These are phyloP conservation scores for Litchi chinensis DNA, from an alignment of 345 rosid genomes.

Conservation along the genomic window DNA sequence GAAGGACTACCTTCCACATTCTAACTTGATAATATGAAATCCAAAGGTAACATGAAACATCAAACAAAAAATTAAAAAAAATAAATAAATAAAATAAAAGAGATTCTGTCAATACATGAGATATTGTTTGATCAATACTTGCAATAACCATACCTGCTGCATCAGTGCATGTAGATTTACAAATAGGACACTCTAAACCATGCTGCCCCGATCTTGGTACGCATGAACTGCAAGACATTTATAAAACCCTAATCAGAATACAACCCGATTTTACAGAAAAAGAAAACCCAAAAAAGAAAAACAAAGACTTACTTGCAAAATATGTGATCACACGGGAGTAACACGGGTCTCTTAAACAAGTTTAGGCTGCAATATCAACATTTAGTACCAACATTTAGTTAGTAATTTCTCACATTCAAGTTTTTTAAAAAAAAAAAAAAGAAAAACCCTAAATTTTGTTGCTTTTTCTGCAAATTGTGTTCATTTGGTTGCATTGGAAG, in stretches of 20 bases:
- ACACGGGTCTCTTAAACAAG: conserved; percentile 55
- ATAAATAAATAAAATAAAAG: not conserved
- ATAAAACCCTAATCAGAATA: not conserved
- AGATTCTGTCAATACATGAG: not conserved
- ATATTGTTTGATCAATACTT: not conserved
- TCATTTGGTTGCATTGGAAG: not conserved
- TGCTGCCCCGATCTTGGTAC: conserved; percentile 34
- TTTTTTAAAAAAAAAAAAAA: not conserved
- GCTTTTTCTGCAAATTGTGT: not conserved
- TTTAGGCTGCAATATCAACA: conserved; percentile 49
- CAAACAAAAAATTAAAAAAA: not conserved
- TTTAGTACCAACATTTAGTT: not conserved
- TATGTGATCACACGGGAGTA: conserved; percentile 84
- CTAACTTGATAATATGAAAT: not conserved
- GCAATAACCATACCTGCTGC: conserved; percentile 39
- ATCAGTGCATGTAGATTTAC: conserved; percentile 43
- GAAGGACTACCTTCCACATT: too few species aligned
- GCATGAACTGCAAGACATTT: conserved; percentile 54
- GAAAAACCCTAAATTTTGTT: not conserved
- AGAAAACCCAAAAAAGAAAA: not conserved
- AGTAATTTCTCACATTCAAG: not conserved
- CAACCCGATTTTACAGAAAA: not conserved
- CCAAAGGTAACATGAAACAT: not conserved
- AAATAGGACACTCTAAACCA: conserved; percentile 52
- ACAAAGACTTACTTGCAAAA: conserved; percentile 63